Percentiles rank a stretch among this genome's conserved stretches.
Conservation (phyloP, 2,329 filamentous ascomycete genomes). For the Coniochaeta sp. region DNA sequence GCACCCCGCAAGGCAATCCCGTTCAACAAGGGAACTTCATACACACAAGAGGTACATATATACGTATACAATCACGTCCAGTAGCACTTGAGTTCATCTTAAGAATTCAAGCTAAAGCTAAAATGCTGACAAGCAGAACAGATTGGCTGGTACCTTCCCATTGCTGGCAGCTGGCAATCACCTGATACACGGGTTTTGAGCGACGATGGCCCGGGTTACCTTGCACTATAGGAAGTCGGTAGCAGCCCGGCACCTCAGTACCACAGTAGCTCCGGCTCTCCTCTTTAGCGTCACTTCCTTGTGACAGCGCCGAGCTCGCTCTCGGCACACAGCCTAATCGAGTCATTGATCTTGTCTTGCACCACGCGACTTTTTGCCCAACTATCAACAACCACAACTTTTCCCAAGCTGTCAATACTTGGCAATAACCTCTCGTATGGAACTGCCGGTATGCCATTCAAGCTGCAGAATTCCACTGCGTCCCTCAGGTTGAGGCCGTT, state of each 20-base stretch:
- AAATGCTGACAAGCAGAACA: too few species aligned
- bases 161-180: neutral
- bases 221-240: too few species aligned
- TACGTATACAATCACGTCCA: too few species aligned
- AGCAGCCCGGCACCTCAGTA: too few species aligned
- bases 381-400: neutral
- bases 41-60: too few species aligned
- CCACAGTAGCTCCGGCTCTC: neutral
- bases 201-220: too few species aligned
- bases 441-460: conserved; percentile 15
- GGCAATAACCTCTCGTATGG: conserved; percentile 12
- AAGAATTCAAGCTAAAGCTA: neutral
- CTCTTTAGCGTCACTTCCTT: neutral
- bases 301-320: neutral
- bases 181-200: neutral
- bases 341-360: neutral
- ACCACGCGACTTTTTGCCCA: neutral
- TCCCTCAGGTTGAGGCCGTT: conserved; percentile 12
- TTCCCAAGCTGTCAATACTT: neutral
- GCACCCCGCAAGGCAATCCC: neutral
- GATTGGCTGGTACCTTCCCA: neutral
- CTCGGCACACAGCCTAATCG: neutral
- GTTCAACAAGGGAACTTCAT: too few species aligned
- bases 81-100: too few species aligned
- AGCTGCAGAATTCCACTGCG: conserved; percentile 16